A percentile compares a stretch with the other conserved stretches of the same genome.
These are phyloP conservation scores for Elsinoe arachidis DNA, from an alignment of 2,329 filamentous ascomycete genomes.

Conservation along the genomic window DNA sequence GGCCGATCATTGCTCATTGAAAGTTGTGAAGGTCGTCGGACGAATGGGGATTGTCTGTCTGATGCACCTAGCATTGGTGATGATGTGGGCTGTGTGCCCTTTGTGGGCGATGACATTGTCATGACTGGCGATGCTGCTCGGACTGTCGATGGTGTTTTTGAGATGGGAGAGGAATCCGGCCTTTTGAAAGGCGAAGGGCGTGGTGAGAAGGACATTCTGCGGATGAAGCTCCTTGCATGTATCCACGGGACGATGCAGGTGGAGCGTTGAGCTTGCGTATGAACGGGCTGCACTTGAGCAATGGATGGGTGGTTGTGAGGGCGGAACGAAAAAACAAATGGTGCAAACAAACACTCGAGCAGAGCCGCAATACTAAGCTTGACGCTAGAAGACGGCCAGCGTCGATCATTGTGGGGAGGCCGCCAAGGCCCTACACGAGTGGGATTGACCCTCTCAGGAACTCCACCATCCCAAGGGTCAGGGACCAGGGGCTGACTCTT, in stretches of 20 bases:
- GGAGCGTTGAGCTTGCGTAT: conserved; percentile 28
- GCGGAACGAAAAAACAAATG: not conserved
- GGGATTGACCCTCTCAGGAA: not conserved
- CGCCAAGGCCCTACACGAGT: not conserved
- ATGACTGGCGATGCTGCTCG: conserved; percentile 19
- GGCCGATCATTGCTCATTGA: conserved; percentile 22
- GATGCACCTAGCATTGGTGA: conserved; percentile 16
- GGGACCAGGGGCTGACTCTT: not conserved
- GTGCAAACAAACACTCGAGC: conserved; percentile 8
- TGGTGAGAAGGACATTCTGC: conserved; percentile 32
- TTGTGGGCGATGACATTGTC: conserved; percentile 17
- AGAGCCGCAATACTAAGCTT: not conserved
- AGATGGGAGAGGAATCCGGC: conserved; percentile 31
- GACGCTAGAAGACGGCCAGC: not conserved
- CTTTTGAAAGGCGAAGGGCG: conserved; percentile 39
- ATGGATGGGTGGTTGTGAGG: conserved; percentile 7
- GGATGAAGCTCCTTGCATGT: conserved; percentile 11
- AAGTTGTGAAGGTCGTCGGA: conserved; percentile 29
- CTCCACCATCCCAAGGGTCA: not conserved
- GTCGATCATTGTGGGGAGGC: conserved; percentile 2
- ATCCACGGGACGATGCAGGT: conserved; percentile 1
- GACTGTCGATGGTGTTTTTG: conserved; percentile 32
- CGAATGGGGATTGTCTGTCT: conserved; percentile 28
- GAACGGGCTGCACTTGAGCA: not conserved
- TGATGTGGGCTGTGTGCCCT: conserved; percentile 14